Evolutionary conservation across 306 rosid species (phyloP).

Genomic region (Amphicarpaea edgeworthii): DNA sequence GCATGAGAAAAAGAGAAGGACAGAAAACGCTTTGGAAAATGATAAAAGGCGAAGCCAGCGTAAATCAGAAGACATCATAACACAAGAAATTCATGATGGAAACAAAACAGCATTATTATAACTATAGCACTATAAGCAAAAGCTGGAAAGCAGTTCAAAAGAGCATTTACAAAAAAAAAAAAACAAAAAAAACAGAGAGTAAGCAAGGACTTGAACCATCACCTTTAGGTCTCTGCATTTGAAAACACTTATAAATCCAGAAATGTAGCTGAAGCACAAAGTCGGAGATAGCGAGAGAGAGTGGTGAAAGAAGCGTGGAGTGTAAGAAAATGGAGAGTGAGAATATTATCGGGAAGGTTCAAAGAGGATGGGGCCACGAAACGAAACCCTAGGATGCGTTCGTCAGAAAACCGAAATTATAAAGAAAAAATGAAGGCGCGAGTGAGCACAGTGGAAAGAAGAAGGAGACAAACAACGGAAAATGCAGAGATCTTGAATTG

Average conservation of each 20-base stretch:
- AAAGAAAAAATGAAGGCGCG: background rate
- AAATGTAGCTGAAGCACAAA: background rate
- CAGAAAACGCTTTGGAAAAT: background rate
- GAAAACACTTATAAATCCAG: background rate
- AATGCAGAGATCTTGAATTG: background rate
- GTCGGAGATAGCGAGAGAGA: background rate
- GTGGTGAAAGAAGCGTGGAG: constrained; percentile 41
- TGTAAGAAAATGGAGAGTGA: constrained; percentile 23
- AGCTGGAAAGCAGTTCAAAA: constrained; percentile 46
- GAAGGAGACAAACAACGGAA: background rate
- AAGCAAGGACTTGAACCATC: constrained; percentile 7
- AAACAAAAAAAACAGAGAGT: background rate
- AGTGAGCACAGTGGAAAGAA: background rate
- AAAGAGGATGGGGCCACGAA: constrained; percentile 25
- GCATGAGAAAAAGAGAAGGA: constrained; percentile 18
- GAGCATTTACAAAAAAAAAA: constrained; percentile 1
- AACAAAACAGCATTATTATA: constrained; percentile 47
- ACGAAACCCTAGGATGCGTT: constrained; percentile 41
- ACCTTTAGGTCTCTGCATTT: constrained; percentile 30
- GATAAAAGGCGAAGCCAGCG: background rate
- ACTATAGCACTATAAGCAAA: constrained; percentile 48
- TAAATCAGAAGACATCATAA: constrained; percentile 44
- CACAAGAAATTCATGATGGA: constrained; percentile 44
- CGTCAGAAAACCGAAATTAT: background rate
- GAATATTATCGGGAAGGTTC: constrained; percentile 16